Base-by-base conservation (phyloP, 1,139 yeast genomes). In the Yamadazyma atmosphaerica region DNA sequence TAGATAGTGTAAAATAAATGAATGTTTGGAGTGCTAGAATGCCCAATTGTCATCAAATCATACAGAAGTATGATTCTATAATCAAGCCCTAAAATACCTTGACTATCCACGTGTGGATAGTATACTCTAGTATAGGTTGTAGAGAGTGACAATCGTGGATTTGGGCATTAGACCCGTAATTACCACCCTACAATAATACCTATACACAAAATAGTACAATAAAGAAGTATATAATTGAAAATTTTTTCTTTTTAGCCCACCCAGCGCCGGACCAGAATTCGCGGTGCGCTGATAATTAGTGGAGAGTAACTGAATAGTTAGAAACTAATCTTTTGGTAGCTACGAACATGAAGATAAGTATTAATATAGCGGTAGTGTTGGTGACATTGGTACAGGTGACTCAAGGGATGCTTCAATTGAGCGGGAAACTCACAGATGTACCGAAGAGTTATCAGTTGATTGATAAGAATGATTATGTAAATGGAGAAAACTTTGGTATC, bases 151-250 rank as follows among this genome's bases (percentile, higher is more conserved):
- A 63, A 59, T 54, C 69, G 70, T 71, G 58, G 66, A 55, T 39
- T 33, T 37, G 36, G 49, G 52, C 50, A 47, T 17, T 7, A 30
- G 37, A 37, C 49, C 54, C 47, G 32, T 55, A 63, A 58, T 56
- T 58, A 68, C 51, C 58, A 69, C 77, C 74, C 77, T 71, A 72
- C 77, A 72, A 72, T 72, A 72, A 72, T 72, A 72, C 76, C 60
- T 71, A 69, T 69, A 55, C 77, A 56, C 52, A 26, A 28, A 28
- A 28, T 28, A 28, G 74, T 71, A 72, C 75, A 70, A 71, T 68
- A 61, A 51, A 51, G 71, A 56, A 44, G 39, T 49, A 34, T 36
- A 25, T 25, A 18, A 14, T 19, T 29, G 38, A 35, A 43, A 38
- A 40, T 38, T 37, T 43, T 47, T 47, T 36, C 16, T 14, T n/a